These are phyloP conservation scores for Colletotrichum magnum DNA, from an alignment of 2,329 filamentous ascomycete genomes.

Conservation along the genomic window DNA sequence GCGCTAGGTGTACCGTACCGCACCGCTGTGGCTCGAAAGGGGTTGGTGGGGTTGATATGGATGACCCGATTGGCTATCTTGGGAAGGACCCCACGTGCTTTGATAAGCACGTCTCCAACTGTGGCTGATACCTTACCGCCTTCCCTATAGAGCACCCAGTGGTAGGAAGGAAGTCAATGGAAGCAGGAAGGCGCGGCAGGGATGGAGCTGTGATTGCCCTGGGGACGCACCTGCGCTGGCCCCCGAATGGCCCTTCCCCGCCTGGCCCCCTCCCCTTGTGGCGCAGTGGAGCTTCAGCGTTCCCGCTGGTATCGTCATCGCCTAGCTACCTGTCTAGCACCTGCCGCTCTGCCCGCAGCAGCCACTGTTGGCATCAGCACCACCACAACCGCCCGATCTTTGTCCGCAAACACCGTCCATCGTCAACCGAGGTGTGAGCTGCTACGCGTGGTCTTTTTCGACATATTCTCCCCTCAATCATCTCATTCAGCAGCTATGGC, in stretches of 20 bases:
- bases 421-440: slow-evolving; percentile 25
- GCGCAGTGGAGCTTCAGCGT: slow-evolving; percentile 37
- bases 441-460: slow-evolving; percentile 3
- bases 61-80: slow-evolving; percentile 4
- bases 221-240: slow-evolving; percentile 19
- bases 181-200: slow-evolving; percentile 28
- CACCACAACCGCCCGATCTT: background rate
- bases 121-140: slow-evolving; percentile 17
- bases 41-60: background rate
- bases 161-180: slow-evolving; percentile 27
- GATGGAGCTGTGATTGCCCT: slow-evolving; percentile 36
- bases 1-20: slow-evolving; percentile 7
- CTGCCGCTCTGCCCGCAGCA: background rate
- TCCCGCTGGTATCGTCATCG: slow-evolving; percentile 37
- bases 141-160: background rate
- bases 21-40: slow-evolving; percentile 16
- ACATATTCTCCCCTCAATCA: background rate
- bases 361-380: background rate
- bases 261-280: slow-evolving; percentile 23
- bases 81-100: background rate
- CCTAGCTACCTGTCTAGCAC: slow-evolving; percentile 22
- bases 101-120: slow-evolving; percentile 12
- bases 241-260: slow-evolving; percentile 11
- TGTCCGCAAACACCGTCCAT: background rate
- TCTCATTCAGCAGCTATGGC: slow-evolving; percentile 65